Evolutionary conservation across 176 grass and related monocot species (phyloP).

Genomic region (Puccinellia tenuiflora): DNA sequence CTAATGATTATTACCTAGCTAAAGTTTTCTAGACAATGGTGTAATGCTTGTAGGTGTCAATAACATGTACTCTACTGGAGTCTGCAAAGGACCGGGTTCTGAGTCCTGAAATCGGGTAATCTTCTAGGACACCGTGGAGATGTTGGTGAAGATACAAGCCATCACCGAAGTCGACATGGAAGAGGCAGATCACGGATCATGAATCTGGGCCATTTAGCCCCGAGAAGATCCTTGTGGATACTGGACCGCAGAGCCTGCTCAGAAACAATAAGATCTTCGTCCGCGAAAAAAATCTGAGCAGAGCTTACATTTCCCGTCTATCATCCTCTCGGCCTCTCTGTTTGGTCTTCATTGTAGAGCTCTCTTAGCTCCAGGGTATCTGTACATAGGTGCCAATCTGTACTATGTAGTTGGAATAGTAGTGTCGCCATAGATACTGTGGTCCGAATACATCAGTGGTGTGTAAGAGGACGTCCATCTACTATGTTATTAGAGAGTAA

Average conservation of each 20-base stretch:
- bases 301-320: too few relatives aligned
- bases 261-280: slow-evolving; percentile 14
- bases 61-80: slow-evolving; percentile 57
- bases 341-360: neutral
- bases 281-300: neutral
- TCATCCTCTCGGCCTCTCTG: neutral
- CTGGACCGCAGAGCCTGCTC: slow-evolving; percentile 41
- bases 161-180: slow-evolving; percentile 49
- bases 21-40: too few relatives aligned
- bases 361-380: neutral
- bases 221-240: slow-evolving; percentile 75
- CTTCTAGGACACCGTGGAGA: slow-evolving; percentile 46
- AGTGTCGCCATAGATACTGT: neutral
- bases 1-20: neutral
- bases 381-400: slow-evolving; percentile 16
- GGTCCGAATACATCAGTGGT: neutral
- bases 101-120: slow-evolving; percentile 63
- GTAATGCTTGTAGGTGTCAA: slow-evolving; percentile 46
- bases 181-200: slow-evolving; percentile 64
- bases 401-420: neutral
- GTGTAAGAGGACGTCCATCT: too few relatives aligned
- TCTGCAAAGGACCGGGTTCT: slow-evolving; percentile 63
- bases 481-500: too few relatives aligned
- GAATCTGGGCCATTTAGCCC: slow-evolving; percentile 62
- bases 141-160: slow-evolving; percentile 46